Conservation (phyloP, 1,284 basidiomycete species). For the Ceratobasidium sp. region DNA sequence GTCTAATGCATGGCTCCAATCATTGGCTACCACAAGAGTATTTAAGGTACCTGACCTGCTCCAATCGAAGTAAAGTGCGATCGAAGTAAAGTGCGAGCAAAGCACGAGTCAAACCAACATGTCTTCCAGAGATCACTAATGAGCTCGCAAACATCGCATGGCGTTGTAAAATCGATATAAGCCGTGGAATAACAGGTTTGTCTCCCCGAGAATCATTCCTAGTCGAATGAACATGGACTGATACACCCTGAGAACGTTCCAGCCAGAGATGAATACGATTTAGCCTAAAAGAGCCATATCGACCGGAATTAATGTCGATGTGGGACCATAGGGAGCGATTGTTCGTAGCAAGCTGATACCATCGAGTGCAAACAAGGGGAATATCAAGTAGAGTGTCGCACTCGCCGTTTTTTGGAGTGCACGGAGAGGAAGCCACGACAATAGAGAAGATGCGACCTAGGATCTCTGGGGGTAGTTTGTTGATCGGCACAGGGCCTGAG, state of each 20-base stretch:
- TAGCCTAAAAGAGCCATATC: neutral
- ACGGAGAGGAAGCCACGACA: neutral
- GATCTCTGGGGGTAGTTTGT: neutral
- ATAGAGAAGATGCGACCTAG: constrained; percentile 13
- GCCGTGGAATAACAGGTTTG: too few species aligned
- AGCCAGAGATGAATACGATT: neutral
- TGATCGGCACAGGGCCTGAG: neutral
- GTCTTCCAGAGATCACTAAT: too few species aligned
- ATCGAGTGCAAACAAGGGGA: neutral
- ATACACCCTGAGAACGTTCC: neutral
- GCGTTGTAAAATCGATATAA: too few species aligned
- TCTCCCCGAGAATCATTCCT: too few species aligned
- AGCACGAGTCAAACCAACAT: too few species aligned
- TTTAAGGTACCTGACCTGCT: too few species aligned
- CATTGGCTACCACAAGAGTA: too few species aligned
- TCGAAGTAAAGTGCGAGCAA: too few species aligned
- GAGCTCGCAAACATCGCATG: too few species aligned
- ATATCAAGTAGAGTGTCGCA: neutral
- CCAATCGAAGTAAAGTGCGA: too few species aligned
- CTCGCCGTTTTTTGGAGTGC: neutral
- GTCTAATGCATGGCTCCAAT: too few species aligned
- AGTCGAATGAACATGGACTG: too few species aligned
- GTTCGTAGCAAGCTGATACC: neutral
- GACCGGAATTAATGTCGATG: neutral
- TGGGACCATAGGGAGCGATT: neutral